Conservation (phyloP, 306 rosid genomes). For the Prinsepia uniflora region DNA sequence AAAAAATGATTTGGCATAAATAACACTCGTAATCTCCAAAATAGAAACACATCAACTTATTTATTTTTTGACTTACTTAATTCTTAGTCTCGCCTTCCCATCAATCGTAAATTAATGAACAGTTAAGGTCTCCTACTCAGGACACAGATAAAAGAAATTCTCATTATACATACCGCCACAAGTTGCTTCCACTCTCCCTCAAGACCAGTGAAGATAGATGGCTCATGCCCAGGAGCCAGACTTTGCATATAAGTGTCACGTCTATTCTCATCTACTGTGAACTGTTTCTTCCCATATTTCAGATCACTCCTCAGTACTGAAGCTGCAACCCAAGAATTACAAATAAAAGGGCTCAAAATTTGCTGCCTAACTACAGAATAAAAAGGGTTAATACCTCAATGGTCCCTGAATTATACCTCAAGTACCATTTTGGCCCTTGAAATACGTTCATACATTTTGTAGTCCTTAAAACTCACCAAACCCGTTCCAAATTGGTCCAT, state of each 20-base stretch:
- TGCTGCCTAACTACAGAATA: background rate
- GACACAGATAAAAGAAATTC: background rate
- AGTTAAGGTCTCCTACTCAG: constrained; percentile 12
- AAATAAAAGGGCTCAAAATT: background rate
- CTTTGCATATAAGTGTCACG: constrained; percentile 64
- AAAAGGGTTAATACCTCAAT: too few species aligned
- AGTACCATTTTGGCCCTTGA: too few species aligned
- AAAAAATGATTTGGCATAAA: constrained; percentile 9
- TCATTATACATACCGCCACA: constrained; percentile 46
- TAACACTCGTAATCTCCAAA: background rate
- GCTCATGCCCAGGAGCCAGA: constrained; percentile 35
- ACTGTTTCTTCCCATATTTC: constrained; percentile 76
- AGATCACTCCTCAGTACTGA: constrained; percentile 74
- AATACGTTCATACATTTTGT: too few species aligned
- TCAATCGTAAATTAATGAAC: background rate
- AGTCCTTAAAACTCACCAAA: too few species aligned
- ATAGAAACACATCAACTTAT: background rate
- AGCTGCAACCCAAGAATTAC: constrained; percentile 46
- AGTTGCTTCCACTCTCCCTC: constrained; percentile 68
- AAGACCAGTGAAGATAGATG: constrained; percentile 38
- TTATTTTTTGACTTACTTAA: too few species aligned
- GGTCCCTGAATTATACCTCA: too few species aligned
- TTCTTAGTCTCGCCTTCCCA: background rate
- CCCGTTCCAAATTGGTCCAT: too few species aligned
- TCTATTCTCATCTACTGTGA: constrained; percentile 71